Evolutionary conservation across 306 rosid species (phyloP).

Genomic region (Trifolium fragiferum): DNA sequence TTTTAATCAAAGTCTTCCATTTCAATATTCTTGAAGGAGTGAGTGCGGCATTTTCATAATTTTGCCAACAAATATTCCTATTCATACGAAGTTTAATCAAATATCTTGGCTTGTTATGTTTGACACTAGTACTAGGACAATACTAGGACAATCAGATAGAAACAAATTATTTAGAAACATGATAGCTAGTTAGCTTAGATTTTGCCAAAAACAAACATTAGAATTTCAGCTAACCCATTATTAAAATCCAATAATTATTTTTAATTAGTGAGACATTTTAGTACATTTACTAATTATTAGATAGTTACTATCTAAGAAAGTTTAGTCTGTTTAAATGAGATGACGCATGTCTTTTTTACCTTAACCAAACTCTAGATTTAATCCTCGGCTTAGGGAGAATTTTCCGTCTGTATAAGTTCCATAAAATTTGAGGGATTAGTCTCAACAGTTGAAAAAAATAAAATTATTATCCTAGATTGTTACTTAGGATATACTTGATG

Average conservation of each 20-base stretch:
- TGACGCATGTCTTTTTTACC: too few species aligned
- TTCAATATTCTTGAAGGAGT: not conserved
- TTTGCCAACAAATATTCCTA: conserved; percentile 26
- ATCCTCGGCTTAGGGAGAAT: too few species aligned
- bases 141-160: conserved; percentile 2
- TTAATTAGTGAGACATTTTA: not conserved
- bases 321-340: too few species aligned
- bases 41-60: conserved; percentile 7
- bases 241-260: not conserved
- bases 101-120: not conserved
- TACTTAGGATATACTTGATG: conserved; percentile 41
- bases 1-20: not conserved
- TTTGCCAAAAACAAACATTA: conserved; percentile 23
- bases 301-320: too few species aligned
- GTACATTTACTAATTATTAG: not conserved
- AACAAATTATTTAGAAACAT: not conserved
- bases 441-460: too few species aligned
- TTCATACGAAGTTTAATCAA: conserved; percentile 28
- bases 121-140: not conserved
- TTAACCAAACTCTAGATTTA: too few species aligned
- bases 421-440: too few species aligned
- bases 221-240: conserved; percentile 7
- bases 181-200: conserved; percentile 14
- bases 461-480: not conserved
- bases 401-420: too few species aligned